These are phyloP conservation scores for Lactarius tabidus DNA, from an alignment of 768 basidiomycete species.

Conservation along the genomic window DNA sequence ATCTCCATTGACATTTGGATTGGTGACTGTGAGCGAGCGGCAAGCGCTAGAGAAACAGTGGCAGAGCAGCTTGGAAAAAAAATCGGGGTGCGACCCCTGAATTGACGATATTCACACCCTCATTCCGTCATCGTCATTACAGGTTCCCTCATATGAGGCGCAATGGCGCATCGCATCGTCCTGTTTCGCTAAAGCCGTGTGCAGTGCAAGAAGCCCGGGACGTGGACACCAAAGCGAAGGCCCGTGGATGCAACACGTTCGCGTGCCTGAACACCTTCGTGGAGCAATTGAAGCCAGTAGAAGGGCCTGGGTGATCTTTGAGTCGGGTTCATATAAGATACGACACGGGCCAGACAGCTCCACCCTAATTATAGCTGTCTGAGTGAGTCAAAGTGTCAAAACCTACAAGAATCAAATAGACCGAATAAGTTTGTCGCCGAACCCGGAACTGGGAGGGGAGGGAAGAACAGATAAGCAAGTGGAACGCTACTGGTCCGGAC, in stretches of 20 bases:
- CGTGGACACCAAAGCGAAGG: background rate
- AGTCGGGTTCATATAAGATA: background rate
- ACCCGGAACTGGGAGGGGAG: background rate
- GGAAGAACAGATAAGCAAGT: constrained; percentile 2
- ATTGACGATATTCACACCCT: background rate
- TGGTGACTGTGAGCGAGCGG: background rate
- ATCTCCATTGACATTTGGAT: no score
- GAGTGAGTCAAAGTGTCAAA: background rate
- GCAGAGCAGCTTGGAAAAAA: background rate
- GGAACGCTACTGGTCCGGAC: background rate
- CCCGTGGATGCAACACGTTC: background rate
- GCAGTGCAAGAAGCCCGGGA: background rate
- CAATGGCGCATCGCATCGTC: no score
- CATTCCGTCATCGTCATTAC: background rate
- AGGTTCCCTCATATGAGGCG: background rate
- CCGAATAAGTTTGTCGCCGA: background rate
- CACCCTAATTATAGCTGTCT: background rate
- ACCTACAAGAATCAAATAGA: background rate
- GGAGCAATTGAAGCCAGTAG: background rate
- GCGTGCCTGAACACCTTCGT: background rate
- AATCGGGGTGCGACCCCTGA: background rate
- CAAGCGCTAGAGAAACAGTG: background rate
- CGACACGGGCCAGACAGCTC: background rate
- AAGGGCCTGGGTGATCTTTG: background rate
- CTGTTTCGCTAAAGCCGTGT: no score